Percentiles rank a stretch among this genome's conserved stretches.
These are phyloP conservation scores for Phylloporus sp. DNA, from an alignment of 768 basidiomycete species.

Conservation along the genomic window DNA sequence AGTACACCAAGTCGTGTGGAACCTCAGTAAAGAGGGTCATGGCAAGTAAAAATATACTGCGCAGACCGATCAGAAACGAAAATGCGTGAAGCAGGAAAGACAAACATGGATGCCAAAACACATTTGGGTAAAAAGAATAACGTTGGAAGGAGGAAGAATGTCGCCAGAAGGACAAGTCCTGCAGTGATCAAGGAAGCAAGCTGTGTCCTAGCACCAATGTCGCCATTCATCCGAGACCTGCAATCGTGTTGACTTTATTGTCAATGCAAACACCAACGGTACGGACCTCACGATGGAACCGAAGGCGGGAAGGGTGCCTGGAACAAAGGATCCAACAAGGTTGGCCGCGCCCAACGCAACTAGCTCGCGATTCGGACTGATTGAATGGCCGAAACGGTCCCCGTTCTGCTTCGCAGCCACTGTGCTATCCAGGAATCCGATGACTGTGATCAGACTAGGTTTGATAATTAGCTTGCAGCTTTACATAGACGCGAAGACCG, in stretches of 20 bases:
- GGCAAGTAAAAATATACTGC: conserved; percentile 79
- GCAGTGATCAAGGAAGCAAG: conserved; percentile 82
- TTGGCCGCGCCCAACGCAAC: conserved; percentile 87
- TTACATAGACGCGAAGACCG: conserved; percentile 10
- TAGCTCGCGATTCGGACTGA: conserved; percentile 91
- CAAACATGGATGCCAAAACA: conserved; percentile 80
- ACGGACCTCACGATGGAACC: conserved; percentile 85
- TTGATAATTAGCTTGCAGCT: neutral
- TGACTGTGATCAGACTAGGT: conserved; percentile 64
- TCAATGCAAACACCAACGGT: neutral
- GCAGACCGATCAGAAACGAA: conserved; percentile 9
- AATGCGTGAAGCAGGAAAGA: conserved; percentile 12
- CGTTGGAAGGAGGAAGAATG: conserved; percentile 84
- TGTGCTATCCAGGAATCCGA: conserved; percentile 92
- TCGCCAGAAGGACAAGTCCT: conserved; percentile 70
- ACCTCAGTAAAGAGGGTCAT: conserved; percentile 79
- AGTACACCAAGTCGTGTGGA: conserved; percentile 82
- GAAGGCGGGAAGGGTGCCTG: conserved; percentile 87
- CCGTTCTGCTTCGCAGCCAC: conserved; percentile 93
- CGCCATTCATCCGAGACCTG: conserved; percentile 83
- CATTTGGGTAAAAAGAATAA: conserved; percentile 89
- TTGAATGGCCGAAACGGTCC: conserved; percentile 77
- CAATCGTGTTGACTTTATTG: neutral
- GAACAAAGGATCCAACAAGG: conserved; percentile 70
- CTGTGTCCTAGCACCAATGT: conserved; percentile 84